A percentile compares a stretch with the other conserved stretches of the same genome.
Evolutionary conservation across 2,329 filamentous ascomycete genomes (phyloP).

Genomic region (Cryphonectria radicalis): DNA sequence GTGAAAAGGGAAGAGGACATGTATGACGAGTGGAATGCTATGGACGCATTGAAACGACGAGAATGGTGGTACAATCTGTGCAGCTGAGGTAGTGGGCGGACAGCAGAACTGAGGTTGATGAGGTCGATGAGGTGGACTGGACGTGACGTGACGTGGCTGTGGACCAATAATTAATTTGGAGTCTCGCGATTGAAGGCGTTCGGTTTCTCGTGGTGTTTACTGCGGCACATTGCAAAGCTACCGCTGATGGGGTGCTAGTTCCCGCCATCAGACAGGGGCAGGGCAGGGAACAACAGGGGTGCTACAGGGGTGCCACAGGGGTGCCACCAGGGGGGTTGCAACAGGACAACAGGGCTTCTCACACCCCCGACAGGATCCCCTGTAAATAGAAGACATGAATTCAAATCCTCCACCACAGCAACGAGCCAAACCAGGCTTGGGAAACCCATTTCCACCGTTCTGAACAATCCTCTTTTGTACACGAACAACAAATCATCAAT

Average conservation of each 20-base stretch:
- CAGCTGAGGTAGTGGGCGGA: background rate
- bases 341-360: background rate
- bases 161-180: background rate
- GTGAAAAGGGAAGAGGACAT: conserved; percentile 15
- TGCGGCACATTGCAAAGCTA: background rate
- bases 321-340: too few relatives aligned
- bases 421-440: too few relatives aligned
- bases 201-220: background rate
- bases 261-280: background rate
- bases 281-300: background rate
- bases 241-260: background rate
- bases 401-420: too few relatives aligned
- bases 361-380: background rate
- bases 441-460: too few relatives aligned
- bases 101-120: background rate
- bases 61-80: background rate
- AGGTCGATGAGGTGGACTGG: background rate
- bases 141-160: background rate
- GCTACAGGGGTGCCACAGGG: background rate
- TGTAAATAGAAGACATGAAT: background rate
- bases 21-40: conserved; percentile 3
- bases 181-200: background rate
- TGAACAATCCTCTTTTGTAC: background rate
- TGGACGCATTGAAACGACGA: conserved; percentile 10
- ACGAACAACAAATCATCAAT: background rate